Percentiles rank a stretch among this genome's conserved stretches.
Conservation (phyloP, 2,329 filamentous ascomycete genomes). For the Calonectria pseudoturangicola region DNA sequence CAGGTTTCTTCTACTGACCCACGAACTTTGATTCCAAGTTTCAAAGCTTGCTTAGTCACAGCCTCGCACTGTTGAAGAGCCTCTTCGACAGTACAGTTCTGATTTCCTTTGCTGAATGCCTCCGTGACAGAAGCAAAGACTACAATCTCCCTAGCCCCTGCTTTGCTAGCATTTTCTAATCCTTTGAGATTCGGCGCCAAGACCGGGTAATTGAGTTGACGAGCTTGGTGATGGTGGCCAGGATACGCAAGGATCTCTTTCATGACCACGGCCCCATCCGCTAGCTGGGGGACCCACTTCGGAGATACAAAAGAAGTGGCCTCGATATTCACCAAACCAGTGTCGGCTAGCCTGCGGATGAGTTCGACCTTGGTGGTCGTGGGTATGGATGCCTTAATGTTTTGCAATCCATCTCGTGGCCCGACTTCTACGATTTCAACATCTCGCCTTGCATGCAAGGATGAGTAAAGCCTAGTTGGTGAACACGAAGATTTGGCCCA, state of each 20-base stretch:
- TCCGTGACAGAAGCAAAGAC: constrained; percentile 40
- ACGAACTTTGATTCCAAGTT: constrained; percentile 34
- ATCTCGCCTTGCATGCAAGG: too few relatives aligned
- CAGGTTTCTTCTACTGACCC: constrained; percentile 24
- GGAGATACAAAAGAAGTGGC: constrained; percentile 41
- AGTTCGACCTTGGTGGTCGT: constrained; percentile 35
- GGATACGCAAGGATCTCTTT: not conserved
- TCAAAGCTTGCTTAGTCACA: constrained; percentile 26
- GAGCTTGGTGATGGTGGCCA: not conserved
- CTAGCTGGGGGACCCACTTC: constrained; percentile 41
- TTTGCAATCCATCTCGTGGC: constrained; percentile 40
- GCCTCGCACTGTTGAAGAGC: constrained; percentile 27
- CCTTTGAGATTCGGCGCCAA: constrained; percentile 39
- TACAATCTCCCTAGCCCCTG: constrained; percentile 33
- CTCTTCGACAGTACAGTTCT: constrained; percentile 38
- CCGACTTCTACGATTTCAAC: constrained; percentile 36
- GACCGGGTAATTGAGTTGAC: constrained; percentile 30
- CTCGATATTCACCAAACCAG: constrained; percentile 32
- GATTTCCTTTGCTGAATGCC: constrained; percentile 40
- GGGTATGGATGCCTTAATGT: constrained; percentile 26
- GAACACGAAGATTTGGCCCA: too few relatives aligned
- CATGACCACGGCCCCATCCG: constrained; percentile 28
- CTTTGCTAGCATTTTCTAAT: constrained; percentile 27
- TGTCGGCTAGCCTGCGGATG: constrained; percentile 8
- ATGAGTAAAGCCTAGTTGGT: too few relatives aligned